Evolutionary conservation across 176 grass and related monocot species (phyloP).

Genomic region (Ananas comosus): DNA sequence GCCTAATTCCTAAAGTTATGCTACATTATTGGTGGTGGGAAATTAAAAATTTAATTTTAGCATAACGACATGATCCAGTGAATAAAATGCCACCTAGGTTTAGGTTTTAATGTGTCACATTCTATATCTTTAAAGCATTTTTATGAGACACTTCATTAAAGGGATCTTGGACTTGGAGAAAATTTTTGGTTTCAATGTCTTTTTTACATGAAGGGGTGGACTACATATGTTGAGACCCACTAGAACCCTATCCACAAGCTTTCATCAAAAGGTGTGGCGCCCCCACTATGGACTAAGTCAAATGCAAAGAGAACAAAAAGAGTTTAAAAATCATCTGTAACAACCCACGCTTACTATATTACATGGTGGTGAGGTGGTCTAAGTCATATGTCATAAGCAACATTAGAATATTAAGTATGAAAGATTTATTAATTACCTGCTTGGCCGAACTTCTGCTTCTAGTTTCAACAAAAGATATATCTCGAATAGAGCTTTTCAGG

Average conservation of each 20-base stretch:
- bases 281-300: no score
- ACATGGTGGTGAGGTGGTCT: no score
- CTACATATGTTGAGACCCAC: neutral
- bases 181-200: neutral
- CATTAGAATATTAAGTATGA: neutral
- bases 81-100: constrained; percentile 3
- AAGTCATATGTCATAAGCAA: neutral
- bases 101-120: constrained; percentile 11
- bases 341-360: no score
- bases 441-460: no score
- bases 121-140: constrained; percentile 1
- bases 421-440: neutral
- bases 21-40: neutral
- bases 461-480: no score
- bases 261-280: neutral
- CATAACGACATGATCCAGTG: constrained; percentile 7
- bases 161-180: neutral
- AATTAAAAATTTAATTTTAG: neutral
- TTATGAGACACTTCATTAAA: neutral
- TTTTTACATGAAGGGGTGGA: neutral
- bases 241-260: neutral
- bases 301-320: no score
- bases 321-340: no score
- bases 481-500: no score
- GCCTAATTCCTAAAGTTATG: neutral